Evolutionary conservation across 2,329 filamentous ascomycete species (phyloP).

Genomic region (Scedosporium minutisporum): DNA sequence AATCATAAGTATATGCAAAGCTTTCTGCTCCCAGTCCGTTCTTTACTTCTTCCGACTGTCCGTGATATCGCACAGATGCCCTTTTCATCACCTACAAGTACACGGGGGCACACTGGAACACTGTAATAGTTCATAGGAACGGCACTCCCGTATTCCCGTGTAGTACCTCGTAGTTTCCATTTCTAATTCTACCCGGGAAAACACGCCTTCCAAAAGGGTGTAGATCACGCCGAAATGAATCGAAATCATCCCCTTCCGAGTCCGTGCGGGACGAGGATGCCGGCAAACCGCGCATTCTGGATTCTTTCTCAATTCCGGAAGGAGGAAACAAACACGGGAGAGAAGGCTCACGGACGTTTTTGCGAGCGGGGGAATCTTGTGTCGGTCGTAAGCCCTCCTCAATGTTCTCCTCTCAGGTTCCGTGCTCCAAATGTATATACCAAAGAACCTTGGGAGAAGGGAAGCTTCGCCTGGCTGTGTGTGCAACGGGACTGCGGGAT

Average conservation of each 20-base stretch:
- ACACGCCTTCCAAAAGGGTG: neutral
- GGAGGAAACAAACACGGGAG: neutral
- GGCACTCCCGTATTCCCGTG: neutral
- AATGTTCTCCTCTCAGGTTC: no score
- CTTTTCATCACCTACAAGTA: neutral
- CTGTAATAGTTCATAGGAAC: neutral
- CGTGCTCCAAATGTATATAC: no score
- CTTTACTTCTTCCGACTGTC: neutral
- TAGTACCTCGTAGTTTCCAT: neutral
- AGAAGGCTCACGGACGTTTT: neutral
- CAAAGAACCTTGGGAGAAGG: no score
- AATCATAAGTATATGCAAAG: neutral
- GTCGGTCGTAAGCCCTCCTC: no score
- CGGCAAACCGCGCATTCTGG: neutral
- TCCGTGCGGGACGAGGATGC: neutral
- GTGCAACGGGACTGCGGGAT: neutral
- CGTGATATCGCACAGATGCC: neutral
- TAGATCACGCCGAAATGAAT: neutral
- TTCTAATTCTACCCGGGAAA: neutral
- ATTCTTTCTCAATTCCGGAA: neutral
- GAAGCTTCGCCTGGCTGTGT: no score
- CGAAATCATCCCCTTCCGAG: neutral
- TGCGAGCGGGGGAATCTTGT: no score
- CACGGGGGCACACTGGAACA: neutral
- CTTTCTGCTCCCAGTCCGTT: neutral